These are phyloP conservation scores for Eucalyptus dawsonii DNA, from an alignment of 345 rosid genomes.

Conservation along the genomic window DNA sequence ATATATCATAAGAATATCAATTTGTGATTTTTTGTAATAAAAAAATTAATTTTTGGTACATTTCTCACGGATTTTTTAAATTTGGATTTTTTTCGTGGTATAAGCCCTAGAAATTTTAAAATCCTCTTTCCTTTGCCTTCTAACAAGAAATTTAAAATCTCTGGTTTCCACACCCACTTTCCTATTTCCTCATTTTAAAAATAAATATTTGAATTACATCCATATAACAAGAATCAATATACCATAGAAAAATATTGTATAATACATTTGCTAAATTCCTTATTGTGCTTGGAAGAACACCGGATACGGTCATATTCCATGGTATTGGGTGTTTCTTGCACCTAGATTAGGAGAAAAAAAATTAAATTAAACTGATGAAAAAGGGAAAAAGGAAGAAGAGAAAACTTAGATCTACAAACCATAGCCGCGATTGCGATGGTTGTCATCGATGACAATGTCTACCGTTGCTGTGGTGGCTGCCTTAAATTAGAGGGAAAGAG, in stretches of 20 bases:
- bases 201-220: background rate
- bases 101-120: too few species aligned
- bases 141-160: background rate
- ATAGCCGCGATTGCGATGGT: background rate
- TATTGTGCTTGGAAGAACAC: background rate
- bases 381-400: background rate
- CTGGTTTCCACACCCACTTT: background rate
- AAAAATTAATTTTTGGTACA: too few species aligned
- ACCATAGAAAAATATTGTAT: background rate
- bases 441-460: background rate
- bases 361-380: background rate
- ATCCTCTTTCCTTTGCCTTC: background rate
- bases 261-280: background rate
- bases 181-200: background rate
- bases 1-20: too few species aligned
- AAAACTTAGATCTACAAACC: background rate
- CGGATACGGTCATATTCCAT: background rate
- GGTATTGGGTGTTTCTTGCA: background rate
- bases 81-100: too few species aligned
- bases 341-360: background rate
- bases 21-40: too few species aligned
- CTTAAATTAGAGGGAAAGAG: background rate
- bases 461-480: too few species aligned
- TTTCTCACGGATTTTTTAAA: accelerated
- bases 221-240: background rate